These are phyloP conservation scores for Vitis labrusca DNA, from an alignment of 164 flowering plant genomes.

Conservation along the genomic window DNA sequence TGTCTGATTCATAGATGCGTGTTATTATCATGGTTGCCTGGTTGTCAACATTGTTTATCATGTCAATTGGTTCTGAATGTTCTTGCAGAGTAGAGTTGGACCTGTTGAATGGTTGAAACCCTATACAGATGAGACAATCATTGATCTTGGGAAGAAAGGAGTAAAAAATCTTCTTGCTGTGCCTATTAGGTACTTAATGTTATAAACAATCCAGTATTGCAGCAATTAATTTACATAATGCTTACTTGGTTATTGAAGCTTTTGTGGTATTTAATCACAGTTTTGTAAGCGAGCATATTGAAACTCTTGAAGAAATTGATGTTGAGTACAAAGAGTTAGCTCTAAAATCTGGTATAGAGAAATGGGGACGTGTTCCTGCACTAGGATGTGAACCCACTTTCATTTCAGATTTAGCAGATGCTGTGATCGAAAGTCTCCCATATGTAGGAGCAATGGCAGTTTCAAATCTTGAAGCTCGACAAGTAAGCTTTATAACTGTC, in stretches of 20 bases:
- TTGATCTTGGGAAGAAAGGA: slow-evolving; percentile 85
- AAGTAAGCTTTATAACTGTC: slow-evolving; percentile 40
- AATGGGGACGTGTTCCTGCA: slow-evolving; percentile 98
- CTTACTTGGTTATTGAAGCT: slow-evolving; percentile 1
- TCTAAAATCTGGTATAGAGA: slow-evolving; percentile 81
- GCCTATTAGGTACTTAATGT: slow-evolving; percentile 69
- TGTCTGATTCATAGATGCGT: not conserved
- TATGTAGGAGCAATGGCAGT: slow-evolving; percentile 98
- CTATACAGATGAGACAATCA: slow-evolving; percentile 91
- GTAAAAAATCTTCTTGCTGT: slow-evolving; percentile 90
- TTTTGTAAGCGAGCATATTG: slow-evolving; percentile 98
- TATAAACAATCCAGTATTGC: not conserved
- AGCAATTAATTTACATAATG: not conserved
- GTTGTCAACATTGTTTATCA: not conserved
- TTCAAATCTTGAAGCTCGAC: slow-evolving; percentile 94
- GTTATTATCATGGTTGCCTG: not conserved
- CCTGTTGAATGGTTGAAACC: slow-evolving; percentile 99
- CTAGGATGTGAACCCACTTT: slow-evolving; percentile 90
- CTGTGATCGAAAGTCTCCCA: slow-evolving; percentile 95
- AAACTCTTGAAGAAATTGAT: slow-evolving; percentile 97
- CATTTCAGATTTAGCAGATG: slow-evolving; percentile 96
- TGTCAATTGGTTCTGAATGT: slow-evolving; percentile 11
- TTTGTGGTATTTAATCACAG: slow-evolving; percentile 39
- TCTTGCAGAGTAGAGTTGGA: slow-evolving; percentile 92
- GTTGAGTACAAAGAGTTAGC: slow-evolving; percentile 98